Percentiles rank a stretch among this genome's conserved stretches.
Evolutionary conservation across 164 flowering plant genomes (phyloP).

Genomic region (Sedum album): DNA sequence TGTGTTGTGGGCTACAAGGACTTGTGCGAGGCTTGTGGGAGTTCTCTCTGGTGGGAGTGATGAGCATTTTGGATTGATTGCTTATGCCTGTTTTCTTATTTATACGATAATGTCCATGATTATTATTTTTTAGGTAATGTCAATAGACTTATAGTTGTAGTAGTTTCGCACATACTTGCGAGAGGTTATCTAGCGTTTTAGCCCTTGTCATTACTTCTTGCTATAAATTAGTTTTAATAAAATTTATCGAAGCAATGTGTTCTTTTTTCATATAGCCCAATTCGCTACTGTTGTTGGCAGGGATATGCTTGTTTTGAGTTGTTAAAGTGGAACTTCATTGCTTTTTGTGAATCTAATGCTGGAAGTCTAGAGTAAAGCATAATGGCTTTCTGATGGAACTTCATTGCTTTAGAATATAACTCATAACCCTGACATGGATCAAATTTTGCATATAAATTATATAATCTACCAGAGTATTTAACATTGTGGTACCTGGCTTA

Average conservation of each 20-base stretch:
- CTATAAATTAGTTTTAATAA: not conserved
- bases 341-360: not conserved
- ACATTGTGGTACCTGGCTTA: not conserved
- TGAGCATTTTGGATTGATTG: not conserved
- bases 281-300: not conserved
- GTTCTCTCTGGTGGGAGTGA: not conserved
- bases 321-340: not conserved
- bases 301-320: not conserved
- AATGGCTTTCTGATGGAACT: not conserved
- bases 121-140: slow-evolving; percentile 46
- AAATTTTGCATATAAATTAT: too few relatives aligned
- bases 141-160: too few relatives aligned
- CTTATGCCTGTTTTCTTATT: slow-evolving; percentile 44
- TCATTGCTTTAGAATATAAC: too few relatives aligned
- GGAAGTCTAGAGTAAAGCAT: not conserved
- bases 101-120: slow-evolving; percentile 70
- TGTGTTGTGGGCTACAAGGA: slow-evolving; percentile 29
- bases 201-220: not conserved
- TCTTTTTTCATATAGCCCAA: not conserved
- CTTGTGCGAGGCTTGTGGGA: slow-evolving; percentile 1
- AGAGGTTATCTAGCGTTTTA: not conserved
- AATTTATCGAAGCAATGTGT: not conserved
- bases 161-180: not conserved
- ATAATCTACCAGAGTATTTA: too few relatives aligned
- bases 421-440: too few relatives aligned